These are phyloP conservation scores for Fusarium zealandicum DNA, from an alignment of 2,329 filamentous ascomycete genomes.

Conservation along the genomic window DNA sequence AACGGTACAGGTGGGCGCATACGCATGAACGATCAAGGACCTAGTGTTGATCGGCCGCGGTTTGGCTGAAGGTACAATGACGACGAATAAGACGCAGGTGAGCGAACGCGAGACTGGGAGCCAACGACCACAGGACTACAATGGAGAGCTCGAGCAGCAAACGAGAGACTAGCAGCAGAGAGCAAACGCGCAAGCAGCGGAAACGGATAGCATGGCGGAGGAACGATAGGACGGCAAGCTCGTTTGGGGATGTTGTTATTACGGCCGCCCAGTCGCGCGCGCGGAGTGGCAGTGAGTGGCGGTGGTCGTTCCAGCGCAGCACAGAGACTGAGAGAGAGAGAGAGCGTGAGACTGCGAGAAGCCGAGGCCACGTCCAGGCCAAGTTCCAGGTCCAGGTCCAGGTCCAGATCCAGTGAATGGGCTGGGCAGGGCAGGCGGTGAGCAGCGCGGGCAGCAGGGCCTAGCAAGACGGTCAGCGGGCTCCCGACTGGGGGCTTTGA, in stretches of 20 bases:
- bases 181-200: constrained; percentile 33
- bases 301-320: neutral
- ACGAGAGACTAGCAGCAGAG: constrained; percentile 40
- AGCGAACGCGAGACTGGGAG: constrained; percentile 27
- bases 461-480: constrained; percentile 35
- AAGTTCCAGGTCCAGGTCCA: constrained; percentile 1
- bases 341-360: constrained; percentile 4
- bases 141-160: constrained; percentile 26
- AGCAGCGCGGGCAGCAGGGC: constrained; percentile 29
- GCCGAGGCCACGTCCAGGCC: constrained; percentile 14
- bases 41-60: constrained; percentile 23
- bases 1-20: constrained; percentile 26
- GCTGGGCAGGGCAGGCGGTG: constrained; percentile 41
- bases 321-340: constrained; percentile 3
- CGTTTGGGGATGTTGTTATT: constrained; percentile 36
- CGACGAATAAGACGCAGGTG: constrained; percentile 24
- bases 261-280: constrained; percentile 39
- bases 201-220: constrained; percentile 39
- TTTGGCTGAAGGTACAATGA: constrained; percentile 28
- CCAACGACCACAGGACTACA: constrained; percentile 29
- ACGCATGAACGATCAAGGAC: constrained; percentile 31
- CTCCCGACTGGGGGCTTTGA: constrained; percentile 20
- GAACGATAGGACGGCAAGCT: constrained; percentile 32
- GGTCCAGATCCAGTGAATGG: constrained; percentile 33
- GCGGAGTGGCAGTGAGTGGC: constrained; percentile 29